Evolutionary conservation across 768 basidiomycete genomes (phyloP).

Genomic region (Russula brevipes): DNA sequence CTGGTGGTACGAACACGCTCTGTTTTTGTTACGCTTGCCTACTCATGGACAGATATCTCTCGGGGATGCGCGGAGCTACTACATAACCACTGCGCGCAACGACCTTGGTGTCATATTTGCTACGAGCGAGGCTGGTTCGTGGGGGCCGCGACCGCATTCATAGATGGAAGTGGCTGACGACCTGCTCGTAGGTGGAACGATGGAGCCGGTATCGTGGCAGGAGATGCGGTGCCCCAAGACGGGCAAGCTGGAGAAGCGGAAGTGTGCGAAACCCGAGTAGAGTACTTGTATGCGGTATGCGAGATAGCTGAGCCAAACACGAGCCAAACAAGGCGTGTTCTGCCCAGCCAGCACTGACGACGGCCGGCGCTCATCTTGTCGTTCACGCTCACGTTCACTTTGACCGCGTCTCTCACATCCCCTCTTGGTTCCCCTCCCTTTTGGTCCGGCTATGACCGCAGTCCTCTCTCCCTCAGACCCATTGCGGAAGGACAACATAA

Average conservation of each 20-base stretch:
- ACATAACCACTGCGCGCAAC: constrained; percentile 85
- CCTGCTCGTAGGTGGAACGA: constrained; percentile 54
- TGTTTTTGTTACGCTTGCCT: neutral
- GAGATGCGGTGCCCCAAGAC: constrained; percentile 87
- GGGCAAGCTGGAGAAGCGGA: constrained; percentile 72
- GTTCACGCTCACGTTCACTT: constrained; percentile 21
- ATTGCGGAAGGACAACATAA: constrained; percentile 53
- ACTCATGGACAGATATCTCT: constrained; percentile 64
- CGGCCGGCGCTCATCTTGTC: constrained; percentile 7
- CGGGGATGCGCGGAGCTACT: constrained; percentile 88
- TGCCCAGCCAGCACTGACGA: constrained; percentile 20
- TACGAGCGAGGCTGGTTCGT: constrained; percentile 75
- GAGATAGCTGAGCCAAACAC: neutral
- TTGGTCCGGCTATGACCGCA: constrained; percentile 47
- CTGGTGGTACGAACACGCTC: constrained; percentile 60
- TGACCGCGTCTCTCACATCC: constrained; percentile 22
- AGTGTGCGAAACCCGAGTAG: constrained; percentile 77
- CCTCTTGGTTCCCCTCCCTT: constrained; percentile 16
- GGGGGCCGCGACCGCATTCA: neutral
- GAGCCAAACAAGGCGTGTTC: constrained; percentile 22
- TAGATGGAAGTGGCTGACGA: neutral
- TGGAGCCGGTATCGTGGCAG: constrained; percentile 86
- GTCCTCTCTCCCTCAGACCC: constrained; percentile 57
- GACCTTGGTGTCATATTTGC: constrained; percentile 91
- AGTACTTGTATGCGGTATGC: neutral